These are phyloP conservation scores for Diplotaxis tenuifolia DNA, from an alignment of 345 rosid species.

Conservation along the genomic window DNA sequence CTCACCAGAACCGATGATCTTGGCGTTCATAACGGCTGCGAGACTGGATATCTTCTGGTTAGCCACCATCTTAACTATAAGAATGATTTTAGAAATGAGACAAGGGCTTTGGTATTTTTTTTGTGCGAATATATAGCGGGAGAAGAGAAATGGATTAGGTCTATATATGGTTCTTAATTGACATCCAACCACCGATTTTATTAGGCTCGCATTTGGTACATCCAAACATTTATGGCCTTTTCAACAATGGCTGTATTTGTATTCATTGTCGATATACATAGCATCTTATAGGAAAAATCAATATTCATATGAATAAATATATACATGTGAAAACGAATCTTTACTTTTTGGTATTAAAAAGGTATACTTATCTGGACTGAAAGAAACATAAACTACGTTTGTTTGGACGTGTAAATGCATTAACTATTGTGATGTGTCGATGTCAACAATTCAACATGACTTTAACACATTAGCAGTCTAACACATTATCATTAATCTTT, in stretches of 20 bases:
- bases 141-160: slow-evolving; percentile 25
- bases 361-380: slow-evolving; percentile 9
- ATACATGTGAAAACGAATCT: slow-evolving; percentile 10
- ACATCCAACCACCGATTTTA: slow-evolving; percentile 37
- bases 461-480: no score
- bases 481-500: no score
- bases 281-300: slow-evolving; percentile 7
- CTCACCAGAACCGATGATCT: slow-evolving; percentile 49
- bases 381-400: slow-evolving; percentile 4
- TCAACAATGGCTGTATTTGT: slow-evolving; percentile 36
- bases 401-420: slow-evolving; percentile 25
- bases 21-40: slow-evolving; percentile 60
- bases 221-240: slow-evolving; percentile 37
- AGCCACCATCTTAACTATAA: slow-evolving; percentile 38
- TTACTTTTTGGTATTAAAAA: slow-evolving; percentile 22
- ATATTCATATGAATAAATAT: slow-evolving; percentile 1
- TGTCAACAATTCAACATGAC: not conserved
- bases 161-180: slow-evolving; percentile 32
- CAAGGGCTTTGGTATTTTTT: slow-evolving; percentile 15
- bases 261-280: slow-evolving; percentile 29
- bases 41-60: slow-evolving; percentile 39
- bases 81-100: not conserved
- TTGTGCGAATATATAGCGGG: slow-evolving; percentile 25
- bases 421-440: not conserved
- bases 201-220: slow-evolving; percentile 38